Base-by-base conservation (phyloP, 805 yeast species). In the Nakazawaea peltata region DNA sequence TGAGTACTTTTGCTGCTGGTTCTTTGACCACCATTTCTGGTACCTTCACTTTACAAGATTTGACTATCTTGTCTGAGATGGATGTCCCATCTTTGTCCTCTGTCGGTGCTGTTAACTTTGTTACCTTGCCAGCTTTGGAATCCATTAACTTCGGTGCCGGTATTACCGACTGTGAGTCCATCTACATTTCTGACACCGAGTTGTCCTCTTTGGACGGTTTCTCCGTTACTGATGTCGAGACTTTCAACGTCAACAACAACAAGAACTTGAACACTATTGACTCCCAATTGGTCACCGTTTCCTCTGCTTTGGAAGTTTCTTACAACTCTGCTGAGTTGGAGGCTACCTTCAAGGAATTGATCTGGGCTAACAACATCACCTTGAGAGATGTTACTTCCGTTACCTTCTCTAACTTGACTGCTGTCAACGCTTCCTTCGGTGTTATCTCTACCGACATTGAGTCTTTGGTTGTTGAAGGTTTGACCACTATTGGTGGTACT, bases 181-280 rank as follows among this genome's bases (percentile, higher is more conserved):
- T 90, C 48, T 57, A 66, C 56, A 71, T 83, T 51, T 73, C 90
- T 34, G 88, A 83, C 65, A 82, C 92, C 45, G 67, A 76, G 48
- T 69, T 83, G 56, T 69, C 69, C 52, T 63, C 79, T 33, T 71
- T 83, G 53, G 73, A 70, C 38, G 92, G 92, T 61, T 68, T 81
- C 53, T 57, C 59, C 46, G 63, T 70, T 45, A 49, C 57, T 32
- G 45, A 56, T 41, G 68, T 67, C 35, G 65, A 63, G 42, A 73
- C 71, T 34, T 79, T 80, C 66, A 69, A 90, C 69, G 74, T 92
- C 53, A 88, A 87, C 87, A 92, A 92, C 81, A 92, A 92, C 77
- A 66, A 60, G 47, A 73, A 79, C 57, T 74, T 92, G 60, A 74
- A 69, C 48, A 60, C 84, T 41, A 73, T 82, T 49, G 72, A 81